phyloP scores from a whole-genome alignment of 176 grass and related monocot species.

The Puya raimondii region DNA sequence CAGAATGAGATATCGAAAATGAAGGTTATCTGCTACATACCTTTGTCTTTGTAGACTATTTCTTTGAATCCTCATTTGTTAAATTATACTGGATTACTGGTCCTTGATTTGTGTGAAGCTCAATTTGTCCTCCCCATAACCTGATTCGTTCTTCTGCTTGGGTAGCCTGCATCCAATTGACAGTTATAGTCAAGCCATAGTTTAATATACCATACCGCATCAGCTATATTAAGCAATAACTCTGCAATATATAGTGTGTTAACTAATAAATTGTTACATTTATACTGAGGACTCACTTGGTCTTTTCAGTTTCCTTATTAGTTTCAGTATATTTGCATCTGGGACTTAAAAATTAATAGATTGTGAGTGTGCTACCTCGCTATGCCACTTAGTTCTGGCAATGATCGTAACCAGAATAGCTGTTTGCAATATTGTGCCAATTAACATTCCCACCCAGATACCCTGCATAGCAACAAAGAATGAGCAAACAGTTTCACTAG shows the following conservation, averaged over 20 bases:
- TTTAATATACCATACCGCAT: neutral
- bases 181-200: neutral
- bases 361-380: slow-evolving; percentile 35
- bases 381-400: slow-evolving; percentile 76
- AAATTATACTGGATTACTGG: no score
- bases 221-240: neutral
- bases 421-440: slow-evolving; percentile 76
- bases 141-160: slow-evolving; percentile 50
- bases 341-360: neutral
- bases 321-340: neutral
- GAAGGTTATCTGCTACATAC: no score
- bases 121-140: slow-evolving; percentile 50
- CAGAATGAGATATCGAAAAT: no score
- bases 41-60: no score
- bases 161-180: slow-evolving; percentile 34
- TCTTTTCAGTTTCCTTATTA: no score
- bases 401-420: slow-evolving; percentile 46
- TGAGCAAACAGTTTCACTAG: neutral
- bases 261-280: neutral
- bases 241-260: neutral
- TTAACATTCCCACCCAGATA: slow-evolving; percentile 81
- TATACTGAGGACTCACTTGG: no score
- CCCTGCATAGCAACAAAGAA: slow-evolving; percentile 42
- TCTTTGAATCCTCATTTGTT: no score
- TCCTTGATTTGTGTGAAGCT: no score